Evolutionary conservation across 2,329 filamentous ascomycete genomes (phyloP).

Genomic region (Aspergillus eucalypticola): DNA sequence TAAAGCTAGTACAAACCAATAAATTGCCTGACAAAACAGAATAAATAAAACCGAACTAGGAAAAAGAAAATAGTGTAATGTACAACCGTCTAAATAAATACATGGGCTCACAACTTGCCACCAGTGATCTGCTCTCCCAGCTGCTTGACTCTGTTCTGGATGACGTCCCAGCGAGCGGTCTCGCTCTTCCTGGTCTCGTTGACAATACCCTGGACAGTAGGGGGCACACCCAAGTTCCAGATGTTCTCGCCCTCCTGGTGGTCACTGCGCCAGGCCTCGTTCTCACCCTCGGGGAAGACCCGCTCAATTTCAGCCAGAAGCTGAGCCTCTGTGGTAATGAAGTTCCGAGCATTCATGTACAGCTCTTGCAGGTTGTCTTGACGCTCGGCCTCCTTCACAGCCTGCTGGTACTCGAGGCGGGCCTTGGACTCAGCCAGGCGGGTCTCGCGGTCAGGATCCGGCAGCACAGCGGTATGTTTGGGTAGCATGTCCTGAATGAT

Average conservation of each 20-base stretch:
- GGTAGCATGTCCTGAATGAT: slow-evolving; percentile 56
- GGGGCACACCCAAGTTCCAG: slow-evolving; percentile 53
- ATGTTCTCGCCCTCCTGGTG: slow-evolving; percentile 48
- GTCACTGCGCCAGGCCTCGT: slow-evolving; percentile 45
- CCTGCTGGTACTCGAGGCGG: slow-evolving; percentile 46
- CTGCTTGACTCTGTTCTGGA: slow-evolving; percentile 61
- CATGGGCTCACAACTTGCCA: slow-evolving; percentile 55
- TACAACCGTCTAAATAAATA: slow-evolving; percentile 20
- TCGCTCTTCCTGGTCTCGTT: slow-evolving; percentile 35
- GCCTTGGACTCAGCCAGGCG: slow-evolving; percentile 49
- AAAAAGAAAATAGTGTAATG: slow-evolving; percentile 19
- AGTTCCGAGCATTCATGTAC: slow-evolving; percentile 83
- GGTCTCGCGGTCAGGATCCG: slow-evolving; percentile 64
- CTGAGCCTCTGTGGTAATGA: slow-evolving; percentile 81
- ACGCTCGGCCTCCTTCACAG: slow-evolving; percentile 59
- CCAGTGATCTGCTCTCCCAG: slow-evolving; percentile 69
- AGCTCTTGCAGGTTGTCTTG: slow-evolving; percentile 77
- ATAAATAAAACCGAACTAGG: slow-evolving; percentile 7
- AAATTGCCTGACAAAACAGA: slow-evolving; percentile 2
- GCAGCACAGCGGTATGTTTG: slow-evolving; percentile 53
- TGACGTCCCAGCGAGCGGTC: slow-evolving; percentile 43
- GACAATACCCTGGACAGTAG: slow-evolving; percentile 38
- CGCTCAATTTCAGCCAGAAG: slow-evolving; percentile 71
- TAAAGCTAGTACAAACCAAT: slow-evolving; percentile 13
- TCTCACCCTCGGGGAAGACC: slow-evolving; percentile 68